These are phyloP conservation scores for Amanita polypyramis DNA, from an alignment of 768 basidiomycete species.

Conservation along the genomic window DNA sequence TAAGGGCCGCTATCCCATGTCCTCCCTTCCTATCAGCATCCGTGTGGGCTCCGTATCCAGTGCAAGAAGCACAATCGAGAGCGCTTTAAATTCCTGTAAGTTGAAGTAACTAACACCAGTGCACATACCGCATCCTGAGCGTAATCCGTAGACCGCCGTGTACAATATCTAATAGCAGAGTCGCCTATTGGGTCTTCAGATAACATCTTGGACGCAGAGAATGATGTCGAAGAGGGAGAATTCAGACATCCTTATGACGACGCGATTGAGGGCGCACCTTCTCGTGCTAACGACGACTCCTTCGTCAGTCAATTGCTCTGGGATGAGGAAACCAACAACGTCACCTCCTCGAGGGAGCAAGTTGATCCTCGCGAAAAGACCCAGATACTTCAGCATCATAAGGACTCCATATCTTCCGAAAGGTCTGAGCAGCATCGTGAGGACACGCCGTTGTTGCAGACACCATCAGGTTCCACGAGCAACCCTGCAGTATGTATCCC, in stretches of 20 bases:
- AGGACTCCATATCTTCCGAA: not conserved
- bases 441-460: slow-evolving; percentile 28
- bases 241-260: slow-evolving; percentile 10
- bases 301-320: slow-evolving; percentile 21
- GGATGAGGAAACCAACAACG: slow-evolving; percentile 21
- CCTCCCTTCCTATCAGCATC: slow-evolving; percentile 36
- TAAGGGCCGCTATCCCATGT: slow-evolving; percentile 22
- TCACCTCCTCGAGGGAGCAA: not conserved
- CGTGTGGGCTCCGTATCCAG: slow-evolving; percentile 36
- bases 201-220: slow-evolving; percentile 27
- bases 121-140: slow-evolving; percentile 5
- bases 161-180: slow-evolving; percentile 55
- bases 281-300: slow-evolving; percentile 15
- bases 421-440: slow-evolving; percentile 12
- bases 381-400: not conserved
- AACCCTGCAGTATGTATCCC: not conserved
- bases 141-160: slow-evolving; percentile 43
- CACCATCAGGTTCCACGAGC: not conserved
- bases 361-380: not conserved
- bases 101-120: not conserved
- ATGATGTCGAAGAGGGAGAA: slow-evolving; percentile 27
- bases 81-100: slow-evolving; percentile 55
- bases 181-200: slow-evolving; percentile 43
- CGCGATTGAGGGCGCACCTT: slow-evolving; percentile 5
- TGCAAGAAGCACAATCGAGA: slow-evolving; percentile 30